Conservation (phyloP, 2,329 filamentous ascomycete genomes). For the Dichotomopilus funicola region DNA sequence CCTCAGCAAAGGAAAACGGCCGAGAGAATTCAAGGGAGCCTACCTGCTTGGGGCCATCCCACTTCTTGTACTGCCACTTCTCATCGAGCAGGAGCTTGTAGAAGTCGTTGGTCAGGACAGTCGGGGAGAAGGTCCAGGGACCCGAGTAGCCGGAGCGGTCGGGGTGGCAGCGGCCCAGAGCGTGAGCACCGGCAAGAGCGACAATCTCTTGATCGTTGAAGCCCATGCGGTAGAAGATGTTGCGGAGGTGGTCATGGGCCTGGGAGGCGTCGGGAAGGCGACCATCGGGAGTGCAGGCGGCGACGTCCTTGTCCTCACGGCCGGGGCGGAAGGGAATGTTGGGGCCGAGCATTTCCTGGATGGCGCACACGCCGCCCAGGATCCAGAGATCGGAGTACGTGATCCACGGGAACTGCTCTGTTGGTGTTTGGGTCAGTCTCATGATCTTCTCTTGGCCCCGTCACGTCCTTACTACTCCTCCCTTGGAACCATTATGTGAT, state of each 20-base stretch:
- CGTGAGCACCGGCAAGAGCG: slow-evolving; percentile 77
- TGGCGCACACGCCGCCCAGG: slow-evolving; percentile 71
- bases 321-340: slow-evolving; percentile 83
- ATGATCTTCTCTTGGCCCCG: not conserved
- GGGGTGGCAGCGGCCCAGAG: slow-evolving; percentile 78
- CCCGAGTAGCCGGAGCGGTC: slow-evolving; percentile 84
- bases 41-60: slow-evolving; percentile 76
- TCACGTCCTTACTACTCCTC: not conserved
- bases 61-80: slow-evolving; percentile 90
- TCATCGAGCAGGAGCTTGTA: slow-evolving; percentile 80
- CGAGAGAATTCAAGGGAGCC: slow-evolving; percentile 11
- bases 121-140: slow-evolving; percentile 89
- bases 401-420: slow-evolving; percentile 87
- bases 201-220: slow-evolving; percentile 98
- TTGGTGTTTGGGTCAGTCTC: slow-evolving; percentile 16
- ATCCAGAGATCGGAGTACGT: slow-evolving; percentile 96
- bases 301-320: slow-evolving; percentile 69
- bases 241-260: slow-evolving; percentile 73
- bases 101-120: slow-evolving; percentile 90
- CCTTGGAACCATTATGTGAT: not conserved
- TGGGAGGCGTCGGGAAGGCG: slow-evolving; percentile 68
- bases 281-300: slow-evolving; percentile 88
- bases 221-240: slow-evolving; percentile 94
- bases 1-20: not conserved
- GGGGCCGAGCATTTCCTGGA: slow-evolving; percentile 94